Conservation (phyloP, 2,329 filamentous ascomycete genomes). For the Beauveria sp. region DNA sequence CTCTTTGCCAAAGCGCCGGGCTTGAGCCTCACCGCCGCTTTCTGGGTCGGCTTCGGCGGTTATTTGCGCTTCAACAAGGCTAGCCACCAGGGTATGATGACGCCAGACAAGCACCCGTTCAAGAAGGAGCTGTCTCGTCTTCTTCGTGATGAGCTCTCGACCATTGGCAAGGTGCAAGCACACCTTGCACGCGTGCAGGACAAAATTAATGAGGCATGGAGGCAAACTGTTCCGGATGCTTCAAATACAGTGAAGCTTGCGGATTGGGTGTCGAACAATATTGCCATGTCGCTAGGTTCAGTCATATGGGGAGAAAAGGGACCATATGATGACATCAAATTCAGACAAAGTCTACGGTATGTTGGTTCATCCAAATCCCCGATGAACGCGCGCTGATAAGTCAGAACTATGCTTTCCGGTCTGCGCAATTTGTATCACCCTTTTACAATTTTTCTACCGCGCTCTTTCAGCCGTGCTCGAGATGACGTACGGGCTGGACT, state of each 20-base stretch:
- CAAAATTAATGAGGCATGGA: slow-evolving; percentile 2
- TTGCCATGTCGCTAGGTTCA: slow-evolving; percentile 4
- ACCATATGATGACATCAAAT: neutral
- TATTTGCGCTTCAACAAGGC: slow-evolving; percentile 8
- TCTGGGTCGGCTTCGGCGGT: slow-evolving; percentile 7
- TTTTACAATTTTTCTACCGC: slow-evolving; percentile 1
- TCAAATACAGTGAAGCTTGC: neutral
- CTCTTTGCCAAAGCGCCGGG: slow-evolving; percentile 5
- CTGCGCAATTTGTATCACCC: slow-evolving; percentile 1
- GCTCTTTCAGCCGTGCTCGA: neutral
- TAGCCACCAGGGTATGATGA: slow-evolving; percentile 8
- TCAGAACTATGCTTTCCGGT: slow-evolving; percentile 2
- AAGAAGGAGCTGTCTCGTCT: slow-evolving; percentile 9
- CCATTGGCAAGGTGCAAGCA: neutral
- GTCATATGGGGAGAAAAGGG: slow-evolving; percentile 8
- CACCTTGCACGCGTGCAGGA: neutral
- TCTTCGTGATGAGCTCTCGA: slow-evolving; percentile 4
- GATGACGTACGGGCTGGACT: slow-evolving; percentile 3
- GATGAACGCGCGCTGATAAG: neutral
- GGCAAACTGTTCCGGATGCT: neutral
- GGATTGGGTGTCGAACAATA: neutral
- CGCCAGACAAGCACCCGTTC: slow-evolving; percentile 7
- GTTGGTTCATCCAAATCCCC: neutral
- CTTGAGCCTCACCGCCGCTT: slow-evolving; percentile 4
- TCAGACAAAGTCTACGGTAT: slow-evolving; percentile 4